Conservation (phyloP, 768 basidiomycete species). For the Rhizopogon vesiculosus region DNA sequence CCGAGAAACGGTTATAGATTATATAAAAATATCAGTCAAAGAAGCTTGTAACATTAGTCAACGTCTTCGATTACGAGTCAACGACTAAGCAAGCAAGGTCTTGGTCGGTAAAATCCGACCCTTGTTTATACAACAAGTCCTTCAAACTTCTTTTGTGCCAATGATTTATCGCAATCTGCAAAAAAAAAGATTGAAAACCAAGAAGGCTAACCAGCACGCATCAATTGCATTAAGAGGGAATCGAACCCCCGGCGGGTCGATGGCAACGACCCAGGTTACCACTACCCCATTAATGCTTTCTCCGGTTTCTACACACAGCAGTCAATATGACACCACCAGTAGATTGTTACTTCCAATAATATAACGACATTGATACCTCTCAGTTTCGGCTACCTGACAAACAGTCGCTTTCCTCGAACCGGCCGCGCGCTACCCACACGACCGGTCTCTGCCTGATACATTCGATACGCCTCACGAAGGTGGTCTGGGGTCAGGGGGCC, state of each 20-base stretch:
- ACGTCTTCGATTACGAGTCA: no score
- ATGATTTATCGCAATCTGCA: no score
- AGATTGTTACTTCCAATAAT: not conserved
- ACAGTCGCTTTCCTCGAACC: conserved; percentile 64
- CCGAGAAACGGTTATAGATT: not conserved
- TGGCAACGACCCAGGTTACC: conserved; percentile 31
- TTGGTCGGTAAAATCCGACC: no score
- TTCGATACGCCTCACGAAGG: conserved; percentile 81
- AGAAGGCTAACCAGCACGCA: no score
- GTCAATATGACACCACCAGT: not conserved
- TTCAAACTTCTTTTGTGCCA: no score
- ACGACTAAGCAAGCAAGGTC: no score
- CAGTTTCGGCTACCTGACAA: conserved; percentile 33
- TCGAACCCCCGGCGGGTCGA: conserved; percentile 76
- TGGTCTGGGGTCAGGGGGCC: conserved; percentile 88
- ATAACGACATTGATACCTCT: not conserved
- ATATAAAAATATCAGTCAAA: not conserved
- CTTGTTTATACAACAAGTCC: no score
- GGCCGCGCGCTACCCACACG: conserved; percentile 76
- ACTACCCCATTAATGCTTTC: conserved; percentile 28
- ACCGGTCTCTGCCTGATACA: conserved; percentile 79
- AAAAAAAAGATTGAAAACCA: no score
- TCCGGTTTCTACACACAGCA: no score
- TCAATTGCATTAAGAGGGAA: conserved; percentile 64
- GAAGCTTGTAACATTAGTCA: no score